These are phyloP conservation scores for Penicillium sp. DNA, from an alignment of 2,329 filamentous ascomycete genomes.

Conservation along the genomic window DNA sequence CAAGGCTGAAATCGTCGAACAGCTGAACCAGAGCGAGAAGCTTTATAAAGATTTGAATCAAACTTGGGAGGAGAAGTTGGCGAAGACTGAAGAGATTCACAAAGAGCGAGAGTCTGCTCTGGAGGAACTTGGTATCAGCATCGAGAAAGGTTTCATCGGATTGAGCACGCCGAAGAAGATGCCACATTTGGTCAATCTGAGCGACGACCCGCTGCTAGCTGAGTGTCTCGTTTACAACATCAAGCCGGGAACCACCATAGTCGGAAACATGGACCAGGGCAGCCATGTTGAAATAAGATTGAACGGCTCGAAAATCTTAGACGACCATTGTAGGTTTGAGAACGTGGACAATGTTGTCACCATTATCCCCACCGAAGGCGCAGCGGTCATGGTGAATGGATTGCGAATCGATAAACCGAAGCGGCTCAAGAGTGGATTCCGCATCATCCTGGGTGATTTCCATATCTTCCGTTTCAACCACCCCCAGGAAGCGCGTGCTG, in stretches of 20 bases:
- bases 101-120: constrained; percentile 91
- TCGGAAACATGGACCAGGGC: constrained; percentile 85
- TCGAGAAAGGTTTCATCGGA: constrained; percentile 95
- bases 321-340: constrained; percentile 88
- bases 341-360: constrained; percentile 91
- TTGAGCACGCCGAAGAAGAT: constrained; percentile 96
- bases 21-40: constrained; percentile 92
- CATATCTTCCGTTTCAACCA: constrained; percentile 99
- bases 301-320: constrained; percentile 84
- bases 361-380: constrained; percentile 77
- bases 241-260: constrained; percentile 86
- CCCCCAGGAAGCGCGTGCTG: constrained; percentile 86
- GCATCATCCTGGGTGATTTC: constrained; percentile 93
- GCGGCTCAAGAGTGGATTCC: constrained; percentile 79
- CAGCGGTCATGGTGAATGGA: constrained; percentile 96
- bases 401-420: constrained; percentile 77
- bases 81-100: constrained; percentile 92
- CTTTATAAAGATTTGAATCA: constrained; percentile 91
- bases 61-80: constrained; percentile 94
- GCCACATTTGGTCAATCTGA: constrained; percentile 95
- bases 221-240: constrained; percentile 97
- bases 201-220: constrained; percentile 80
- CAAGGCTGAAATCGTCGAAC: constrained; percentile 95
- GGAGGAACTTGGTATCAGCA: constrained; percentile 95
- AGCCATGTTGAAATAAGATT: constrained; percentile 80